Percentiles rank a stretch among this genome's conserved stretches.
phyloP scores from a whole-genome alignment of 2,329 filamentous ascomycete species.

The Exophiala sp. region DNA sequence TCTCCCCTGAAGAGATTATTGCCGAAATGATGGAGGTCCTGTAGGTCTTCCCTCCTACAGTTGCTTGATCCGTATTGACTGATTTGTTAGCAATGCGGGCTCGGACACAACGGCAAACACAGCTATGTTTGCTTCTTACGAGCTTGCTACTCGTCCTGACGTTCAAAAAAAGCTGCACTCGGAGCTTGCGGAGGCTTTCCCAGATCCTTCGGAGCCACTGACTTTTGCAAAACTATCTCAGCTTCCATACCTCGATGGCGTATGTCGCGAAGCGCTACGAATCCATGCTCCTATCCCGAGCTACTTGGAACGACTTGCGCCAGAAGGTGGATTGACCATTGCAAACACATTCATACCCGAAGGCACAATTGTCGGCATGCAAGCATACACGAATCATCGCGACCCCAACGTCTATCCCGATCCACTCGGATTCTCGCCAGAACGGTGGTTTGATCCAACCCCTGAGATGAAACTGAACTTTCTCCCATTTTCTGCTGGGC shows the following conservation, averaged over 20 bases:
- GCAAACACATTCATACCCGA: conserved; percentile 36
- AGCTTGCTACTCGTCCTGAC: conserved; percentile 25
- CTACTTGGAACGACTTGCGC: conserved; percentile 52
- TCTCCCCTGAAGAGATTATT: conserved; percentile 1
- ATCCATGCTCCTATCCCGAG: conserved; percentile 57
- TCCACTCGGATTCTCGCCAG: conserved; percentile 29
- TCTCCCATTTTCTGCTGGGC: conserved; percentile 6
- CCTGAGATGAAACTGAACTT: conserved; percentile 4
- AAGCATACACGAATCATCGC: conserved; percentile 38
- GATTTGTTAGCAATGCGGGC: conserved; percentile 36
- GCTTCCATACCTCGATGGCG: conserved; percentile 53
- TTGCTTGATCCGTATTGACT: background rate
- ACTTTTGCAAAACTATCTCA: conserved; percentile 44
- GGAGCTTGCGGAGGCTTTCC: conserved; percentile 41
- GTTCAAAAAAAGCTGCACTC: conserved; percentile 45
- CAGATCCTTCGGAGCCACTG: conserved; percentile 33
- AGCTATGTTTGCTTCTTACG: conserved; percentile 48
- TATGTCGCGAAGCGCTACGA: conserved; percentile 57
- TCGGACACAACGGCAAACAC: conserved; percentile 52
- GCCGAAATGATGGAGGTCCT: conserved; percentile 10
- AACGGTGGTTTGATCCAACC: conserved; percentile 29
- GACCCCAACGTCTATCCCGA: conserved; percentile 29
- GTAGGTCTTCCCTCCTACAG: background rate
- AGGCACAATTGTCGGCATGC: conserved; percentile 38
- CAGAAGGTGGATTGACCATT: conserved; percentile 42